These are phyloP conservation scores for Thymus mandschuricus DNA, from an alignment of 257 asterid genomes.

Conservation along the genomic window DNA sequence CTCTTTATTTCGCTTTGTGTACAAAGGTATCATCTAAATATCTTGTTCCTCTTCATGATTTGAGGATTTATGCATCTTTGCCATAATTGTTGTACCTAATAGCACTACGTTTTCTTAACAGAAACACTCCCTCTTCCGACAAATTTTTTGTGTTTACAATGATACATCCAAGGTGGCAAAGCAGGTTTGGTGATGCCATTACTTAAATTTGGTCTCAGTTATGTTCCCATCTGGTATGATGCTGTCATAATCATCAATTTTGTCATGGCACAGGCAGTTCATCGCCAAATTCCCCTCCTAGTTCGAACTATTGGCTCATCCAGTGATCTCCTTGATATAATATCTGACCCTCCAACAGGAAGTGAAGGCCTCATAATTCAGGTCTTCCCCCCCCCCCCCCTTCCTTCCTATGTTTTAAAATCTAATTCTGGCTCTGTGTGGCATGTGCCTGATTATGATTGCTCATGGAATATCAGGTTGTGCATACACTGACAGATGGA, in stretches of 20 bases:
- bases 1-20: conserved; percentile 92
- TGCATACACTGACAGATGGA: conserved; percentile 88
- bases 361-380: conserved; percentile 80
- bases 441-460: conserved; percentile 33
- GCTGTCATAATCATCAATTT: conserved; percentile 32
- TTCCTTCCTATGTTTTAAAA: no score
- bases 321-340: conserved; percentile 69
- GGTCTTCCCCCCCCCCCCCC: conserved; percentile 38
- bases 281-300: conserved; percentile 83
- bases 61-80: conserved; percentile 21
- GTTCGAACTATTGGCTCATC: conserved; percentile 95
- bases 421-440: conserved; percentile 24
- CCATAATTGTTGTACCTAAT: conserved; percentile 17
- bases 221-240: conserved; percentile 26
- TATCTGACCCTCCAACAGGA: conserved; percentile 83
- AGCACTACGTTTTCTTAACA: conserved; percentile 45
- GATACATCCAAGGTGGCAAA: conserved; percentile 65
- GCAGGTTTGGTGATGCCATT: conserved; percentile 61
- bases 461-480: conserved; percentile 64
- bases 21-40: conserved; percentile 68
- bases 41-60: conserved; percentile 19
- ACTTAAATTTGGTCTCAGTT: conserved; percentile 1
- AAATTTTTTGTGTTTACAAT: conserved; percentile 68
- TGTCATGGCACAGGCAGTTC: conserved; percentile 70
- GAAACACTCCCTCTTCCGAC: conserved; percentile 88